phyloP scores from a whole-genome alignment of 2,329 filamentous ascomycete genomes.

The Nothophaeocryptopus gaeumannii region DNA sequence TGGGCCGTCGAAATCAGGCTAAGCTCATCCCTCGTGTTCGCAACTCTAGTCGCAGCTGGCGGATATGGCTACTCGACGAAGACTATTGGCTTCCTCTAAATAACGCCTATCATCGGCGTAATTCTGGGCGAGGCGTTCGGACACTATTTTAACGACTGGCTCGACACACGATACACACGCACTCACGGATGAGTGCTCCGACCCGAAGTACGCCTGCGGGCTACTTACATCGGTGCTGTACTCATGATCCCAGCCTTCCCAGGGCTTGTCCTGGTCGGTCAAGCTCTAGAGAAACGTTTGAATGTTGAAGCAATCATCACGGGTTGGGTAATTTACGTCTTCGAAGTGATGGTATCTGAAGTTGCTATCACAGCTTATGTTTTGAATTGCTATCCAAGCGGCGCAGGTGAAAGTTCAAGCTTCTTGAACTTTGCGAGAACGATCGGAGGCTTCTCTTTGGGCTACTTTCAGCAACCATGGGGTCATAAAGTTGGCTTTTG shows the following conservation, averaged over 20 bases:
- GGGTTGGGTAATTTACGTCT: slow-evolving; percentile 12
- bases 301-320: slow-evolving; percentile 5
- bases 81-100: not conserved
- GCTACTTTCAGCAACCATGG: slow-evolving; percentile 12
- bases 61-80: slow-evolving; percentile 23
- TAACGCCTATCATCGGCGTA: slow-evolving; percentile 2
- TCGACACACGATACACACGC: not conserved
- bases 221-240: slow-evolving; percentile 19
- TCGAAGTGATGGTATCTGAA: slow-evolving; percentile 1
- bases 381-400: slow-evolving; percentile 2
- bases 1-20: slow-evolving; percentile 29
- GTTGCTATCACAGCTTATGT: slow-evolving; percentile 7
- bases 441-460: slow-evolving; percentile 9
- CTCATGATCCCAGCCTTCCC: slow-evolving; percentile 5
- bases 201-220: slow-evolving; percentile 3
- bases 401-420: slow-evolving; percentile 1
- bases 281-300: slow-evolving; percentile 5
- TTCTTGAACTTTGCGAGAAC: slow-evolving; percentile 7
- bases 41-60: slow-evolving; percentile 14
- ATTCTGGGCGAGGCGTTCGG: not conserved
- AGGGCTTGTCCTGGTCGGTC: slow-evolving; percentile 10
- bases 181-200: not conserved
- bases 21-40: slow-evolving; percentile 26
- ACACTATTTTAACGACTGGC: slow-evolving; percentile 1
- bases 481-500: not conserved